Evolutionary conservation across 495 filamentous ascomycete genomes (phyloP), one percentile per base, ranked within the genome.

Genomic region (Acidomyces sp.): DNA sequence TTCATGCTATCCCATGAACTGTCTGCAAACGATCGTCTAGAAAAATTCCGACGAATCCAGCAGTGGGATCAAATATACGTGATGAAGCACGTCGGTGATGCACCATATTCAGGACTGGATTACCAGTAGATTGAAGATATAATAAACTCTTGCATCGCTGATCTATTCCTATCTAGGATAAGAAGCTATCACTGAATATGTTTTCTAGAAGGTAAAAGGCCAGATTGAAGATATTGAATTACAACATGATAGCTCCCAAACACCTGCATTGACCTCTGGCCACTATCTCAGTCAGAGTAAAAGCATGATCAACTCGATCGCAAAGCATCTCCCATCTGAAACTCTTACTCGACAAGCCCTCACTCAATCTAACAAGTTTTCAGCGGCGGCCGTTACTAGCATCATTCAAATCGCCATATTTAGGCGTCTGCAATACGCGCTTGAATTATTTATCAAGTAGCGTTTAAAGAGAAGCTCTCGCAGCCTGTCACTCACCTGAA

Each of bases 1-100:
- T 42, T 55, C 11, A 41, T 55, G 11, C 41, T 49, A 6, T 49
- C 46, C 7, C 49, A 55, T 34, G 53, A 55, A 29, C 39, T 55
- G 21, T 49, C 53, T 12, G 29, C 47, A 36, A 39, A 47, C 16
- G 22, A 52, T 9, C 33, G 39, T 12, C 46, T 55, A 11, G 37
- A 39, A 21, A 45, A 40, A 6, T 38, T 50, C 1, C 46, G 45
- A n/a, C 51, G 49, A 21, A 37, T 40, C 15, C 19, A 52, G 11
- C 29, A 18, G 11, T 25, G 36, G 5, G 34, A 42, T 25, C 26
- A 52, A 19, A 45, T 32, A 10, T 35, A 34, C 13, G 39, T 29
- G 15, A 49, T 55, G 45, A 27, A 52, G 31, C 27, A 41, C 30
- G 41, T 55, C 30, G 50, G 50, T 23, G 16, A 19, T 20, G 18